A percentile compares a stretch with the other conserved stretches of the same genome.
Conservation (phyloP, 257 asterid species). For the Penstemon barbatus region DNA sequence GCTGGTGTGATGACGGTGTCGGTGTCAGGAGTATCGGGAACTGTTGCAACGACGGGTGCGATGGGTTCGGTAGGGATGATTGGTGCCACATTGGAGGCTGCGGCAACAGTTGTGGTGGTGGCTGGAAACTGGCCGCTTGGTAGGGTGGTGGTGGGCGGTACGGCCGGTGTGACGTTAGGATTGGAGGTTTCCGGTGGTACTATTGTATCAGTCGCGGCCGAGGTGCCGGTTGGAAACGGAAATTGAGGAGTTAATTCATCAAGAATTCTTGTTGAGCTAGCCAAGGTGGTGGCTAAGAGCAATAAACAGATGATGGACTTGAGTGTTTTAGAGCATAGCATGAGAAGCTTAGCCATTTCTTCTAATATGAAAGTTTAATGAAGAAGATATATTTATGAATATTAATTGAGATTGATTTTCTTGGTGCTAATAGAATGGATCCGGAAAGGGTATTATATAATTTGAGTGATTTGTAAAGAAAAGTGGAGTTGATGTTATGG, state of each 20-base stretch:
- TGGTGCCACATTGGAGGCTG: slow-evolving; percentile 24
- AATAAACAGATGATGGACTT: slow-evolving; percentile 38
- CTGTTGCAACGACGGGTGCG: slow-evolving; percentile 30
- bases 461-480: slow-evolving; percentile 6
- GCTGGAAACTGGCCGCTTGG: slow-evolving; percentile 33
- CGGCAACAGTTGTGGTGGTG: slow-evolving; percentile 11
- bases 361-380: slow-evolving; percentile 2
- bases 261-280: slow-evolving; percentile 48
- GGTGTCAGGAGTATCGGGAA: slow-evolving; percentile 26
- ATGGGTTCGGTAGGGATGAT: slow-evolving; percentile 27
- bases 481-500: slow-evolving; percentile 60
- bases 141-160: slow-evolving; percentile 30
- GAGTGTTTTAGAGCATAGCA: slow-evolving; percentile 26
- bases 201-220: too few species aligned
- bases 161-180: slow-evolving; percentile 21
- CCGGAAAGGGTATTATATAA: slow-evolving; percentile 38
- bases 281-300: slow-evolving; percentile 43
- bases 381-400: background rate
- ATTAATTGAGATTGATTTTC: slow-evolving; percentile 21
- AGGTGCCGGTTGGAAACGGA: slow-evolving; percentile 28
- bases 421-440: slow-evolving; percentile 36
- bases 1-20: slow-evolving; percentile 28
- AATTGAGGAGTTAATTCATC: slow-evolving; percentile 36
- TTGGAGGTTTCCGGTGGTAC: background rate
- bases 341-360: slow-evolving; percentile 49